Evolutionary conservation across 495 filamentous ascomycete genomes (phyloP), one percentile per base, ranked within the genome.

Genomic region (Penicillium daleae): DNA sequence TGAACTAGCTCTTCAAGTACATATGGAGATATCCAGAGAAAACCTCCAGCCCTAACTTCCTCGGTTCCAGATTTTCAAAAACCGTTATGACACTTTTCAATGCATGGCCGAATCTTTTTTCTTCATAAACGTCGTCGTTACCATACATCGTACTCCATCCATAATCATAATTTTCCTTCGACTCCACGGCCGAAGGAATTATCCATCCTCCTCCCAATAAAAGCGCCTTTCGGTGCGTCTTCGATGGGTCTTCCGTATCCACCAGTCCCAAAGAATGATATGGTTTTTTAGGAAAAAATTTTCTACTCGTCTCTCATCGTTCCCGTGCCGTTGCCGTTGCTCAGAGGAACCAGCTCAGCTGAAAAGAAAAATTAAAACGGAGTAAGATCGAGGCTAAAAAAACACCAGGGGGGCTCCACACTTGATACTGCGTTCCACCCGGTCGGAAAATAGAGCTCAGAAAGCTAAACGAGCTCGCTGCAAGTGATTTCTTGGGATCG

Each of bases 331-430:
- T 68, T 62, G 67, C 56, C 7, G n/a, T n/a, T n/a, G n/a, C n/a
- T 61, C 55, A 51, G 60, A 59, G 49, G 29, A 46, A 48, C 54
- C 35, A 60, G 26, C 46, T 22, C 53, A 69, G 65, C 64, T 67
- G 66, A 65, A 46, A 46, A 46, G 42, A 24, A 46, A 46, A 24
- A 71, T 12, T 65, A 66, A 65, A 62, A 60, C 42, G 54, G 63
- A 70, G 62, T 53, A 59, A 72, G 73, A 78, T 76, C 73, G 73
- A 70, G 70, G 69, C 75, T 69, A 71, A 74, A 66, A n/a, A 66
- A 66, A 61, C 24, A 13, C 33, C 59, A 52, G 22, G 55, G 49
- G 49, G 13, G 0, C 24, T n/a, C n/a, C n/a, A n/a, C 49, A 31
- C 27, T 68, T 67, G 63, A 15, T 68, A 66, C 66, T 60, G 39